Evolutionary conservation across 176 grass and related monocot genomes (phyloP), one percentile per base, ranked within the genome.

Genomic region (Oryza brachyantha): DNA sequence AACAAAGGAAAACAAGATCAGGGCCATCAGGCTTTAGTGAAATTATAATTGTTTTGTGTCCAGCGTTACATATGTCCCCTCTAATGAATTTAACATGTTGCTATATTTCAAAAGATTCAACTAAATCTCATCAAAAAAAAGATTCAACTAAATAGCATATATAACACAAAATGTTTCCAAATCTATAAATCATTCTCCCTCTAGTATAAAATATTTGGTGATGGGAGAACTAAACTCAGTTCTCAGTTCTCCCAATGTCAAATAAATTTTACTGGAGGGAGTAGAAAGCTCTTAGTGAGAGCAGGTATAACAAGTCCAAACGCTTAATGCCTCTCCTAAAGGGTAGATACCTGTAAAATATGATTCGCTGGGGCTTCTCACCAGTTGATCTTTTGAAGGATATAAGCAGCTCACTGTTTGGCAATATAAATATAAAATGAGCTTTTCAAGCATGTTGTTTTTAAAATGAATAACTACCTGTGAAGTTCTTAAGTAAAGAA

Each of bases 321-420:
- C n/a, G n/a, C n/a, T 36, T 70, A 24, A 61, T 70, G n/a, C n/a
- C n/a, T n/a, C 25, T 41, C 7, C 64, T 50, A 48, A 42, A 54
- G 12, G 46, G 34, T 12, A 80, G 45, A 40, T 70, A 84, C 90
- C 90, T 89, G 71, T 93, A 93, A 80, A 89, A 93, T 86, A 93
- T 93, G 38, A 93, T 89, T 58, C 80, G 79, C 71, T 86, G 70
- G 22, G 87, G 84, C 73, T 86, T 84, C 72, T 70, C 55, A 25
- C 81, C 86, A 68, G 87, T 93, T 72, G 90, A 80, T 65, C 38
- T 87, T 75, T 83, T 81, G 76, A 93, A 93, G 28, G 90, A 93
- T 69, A 84, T 64, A 36, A 93, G 90, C 21, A 93, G 83, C 61
- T 87, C 91, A 77, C 87, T 93, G 81, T 38, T 63, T 52, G 48